phyloP scores from a whole-genome alignment of 1,284 basidiomycete genomes.

The Volvariella surrecta region DNA sequence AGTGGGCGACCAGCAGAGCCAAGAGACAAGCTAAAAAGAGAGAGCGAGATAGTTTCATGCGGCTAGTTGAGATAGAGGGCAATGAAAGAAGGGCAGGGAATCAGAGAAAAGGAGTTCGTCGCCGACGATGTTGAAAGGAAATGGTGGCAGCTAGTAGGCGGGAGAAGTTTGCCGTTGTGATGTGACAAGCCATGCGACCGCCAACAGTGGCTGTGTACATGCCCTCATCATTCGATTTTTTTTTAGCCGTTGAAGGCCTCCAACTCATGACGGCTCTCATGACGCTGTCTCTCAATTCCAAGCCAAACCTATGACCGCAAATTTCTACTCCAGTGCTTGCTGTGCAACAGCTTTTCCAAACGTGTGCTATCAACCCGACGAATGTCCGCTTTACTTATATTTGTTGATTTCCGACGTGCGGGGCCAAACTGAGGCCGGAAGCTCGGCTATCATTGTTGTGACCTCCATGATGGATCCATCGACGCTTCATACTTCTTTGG shows the following conservation, averaged over 20 bases:
- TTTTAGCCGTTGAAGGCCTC: not conserved
- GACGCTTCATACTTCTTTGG: too few species aligned
- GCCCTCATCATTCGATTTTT: not conserved
- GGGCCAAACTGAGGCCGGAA: too few species aligned
- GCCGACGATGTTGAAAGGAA: conserved; percentile 1
- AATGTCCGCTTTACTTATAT: too few species aligned
- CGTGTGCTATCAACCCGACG: too few species aligned
- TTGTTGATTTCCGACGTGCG: too few species aligned
- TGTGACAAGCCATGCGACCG: not conserved
- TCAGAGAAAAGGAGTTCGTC: not conserved
- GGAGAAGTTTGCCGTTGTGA: not conserved
- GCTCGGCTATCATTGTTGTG: too few species aligned
- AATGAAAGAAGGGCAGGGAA: not conserved
- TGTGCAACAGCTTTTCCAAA: too few species aligned
- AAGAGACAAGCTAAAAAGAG: not conserved
- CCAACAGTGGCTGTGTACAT: not conserved
- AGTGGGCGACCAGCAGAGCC: not conserved
- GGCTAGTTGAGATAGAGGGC: not conserved
- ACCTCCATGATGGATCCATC: too few species aligned
- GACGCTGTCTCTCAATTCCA: not conserved
- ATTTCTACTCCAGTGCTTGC: too few species aligned
- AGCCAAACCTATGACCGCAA: not conserved
- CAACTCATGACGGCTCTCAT: not conserved
- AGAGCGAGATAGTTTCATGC: not conserved
- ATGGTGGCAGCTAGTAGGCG: not conserved